Base-by-base conservation (phyloP, 108 stramenopile genomes). In the Schizochytrium sp. region DNA sequence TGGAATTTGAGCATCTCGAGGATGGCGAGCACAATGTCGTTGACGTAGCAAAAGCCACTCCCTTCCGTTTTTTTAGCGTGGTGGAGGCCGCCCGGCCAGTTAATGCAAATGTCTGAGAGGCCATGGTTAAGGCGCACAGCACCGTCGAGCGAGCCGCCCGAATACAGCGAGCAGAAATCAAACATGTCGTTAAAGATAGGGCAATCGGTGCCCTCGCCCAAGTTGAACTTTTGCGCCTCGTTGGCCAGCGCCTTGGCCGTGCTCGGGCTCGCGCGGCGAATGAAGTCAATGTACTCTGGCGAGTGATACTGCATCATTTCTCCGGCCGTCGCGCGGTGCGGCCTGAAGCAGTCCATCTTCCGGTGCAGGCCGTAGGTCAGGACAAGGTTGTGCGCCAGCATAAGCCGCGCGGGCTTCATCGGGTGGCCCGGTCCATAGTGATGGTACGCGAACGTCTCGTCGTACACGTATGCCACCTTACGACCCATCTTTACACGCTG, bases 1-100 rank as follows among this genome's bases (percentile, higher is more conserved):
- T 99, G 98, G 28, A 95, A 94, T 93, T 99, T 99, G 71, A 99
- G 95, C 87, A 99, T 92, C 92, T 99, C 99, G 87, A 99, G 90
- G 89, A 99, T 99, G 34, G 99, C 99, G 90, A 99, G 91, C 2
- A 99, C 99, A 90, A 98, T 98, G 92, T 99, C 98, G 89, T 99
- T 99, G 87, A 99, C 96, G 91, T 97, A 98, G 91, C 98, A 98
- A 89, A 98, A 98, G 5, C 97, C 98, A 44, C 93, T 94, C 4
- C 97, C 98, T 92, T 99, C 98, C 21, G 92, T 88, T 90, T 99
- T 99, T 90, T 99, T 99, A 69, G 99, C 99, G 92, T 99, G 99
- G 92, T 99, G 99, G 58, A 99, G 91, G 41, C 99, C 99, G 21
- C 99, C 99, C 55, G 94, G 93, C 99, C 99, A 99, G 93, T 99